A percentile compares a stretch with the other conserved stretches of the same genome.
These are phyloP conservation scores for Cardamine chenopodiifolia DNA, from an alignment of 345 rosid species.

Conservation along the genomic window DNA sequence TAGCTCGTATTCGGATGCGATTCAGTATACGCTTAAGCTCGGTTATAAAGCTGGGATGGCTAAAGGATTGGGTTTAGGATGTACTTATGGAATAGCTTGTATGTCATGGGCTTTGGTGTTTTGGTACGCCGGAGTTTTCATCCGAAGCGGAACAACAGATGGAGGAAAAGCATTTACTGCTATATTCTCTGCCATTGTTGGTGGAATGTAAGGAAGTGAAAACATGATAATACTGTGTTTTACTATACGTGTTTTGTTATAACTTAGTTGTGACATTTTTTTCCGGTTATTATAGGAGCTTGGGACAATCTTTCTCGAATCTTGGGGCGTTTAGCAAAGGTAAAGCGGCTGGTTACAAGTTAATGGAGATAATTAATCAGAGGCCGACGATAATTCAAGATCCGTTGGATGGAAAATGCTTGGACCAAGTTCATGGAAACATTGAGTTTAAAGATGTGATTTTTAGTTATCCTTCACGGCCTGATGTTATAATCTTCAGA, in stretches of 20 bases:
- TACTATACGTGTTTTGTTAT: background rate
- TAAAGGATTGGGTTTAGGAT: slow-evolving; percentile 97
- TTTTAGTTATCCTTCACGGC: slow-evolving; percentile 97
- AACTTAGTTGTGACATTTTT: slow-evolving; percentile 2
- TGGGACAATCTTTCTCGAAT: slow-evolving; percentile 98
- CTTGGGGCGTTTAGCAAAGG: slow-evolving; percentile 99
- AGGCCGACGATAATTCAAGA: slow-evolving; percentile 88
- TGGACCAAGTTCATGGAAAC: slow-evolving; percentile 80
- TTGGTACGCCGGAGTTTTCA: slow-evolving; percentile 99
- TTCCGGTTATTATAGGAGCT: slow-evolving; percentile 63
- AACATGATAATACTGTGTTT: background rate
- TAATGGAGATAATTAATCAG: slow-evolving; percentile 96
- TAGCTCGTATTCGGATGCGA: slow-evolving; percentile 85
- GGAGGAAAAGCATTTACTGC: slow-evolving; percentile 99
- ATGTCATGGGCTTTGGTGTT: slow-evolving; percentile 99
- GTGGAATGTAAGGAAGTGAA: slow-evolving; percentile 79
- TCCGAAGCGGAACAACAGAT: slow-evolving; percentile 87
- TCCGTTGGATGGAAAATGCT: slow-evolving; percentile 63
- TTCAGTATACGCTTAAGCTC: slow-evolving; percentile 91
- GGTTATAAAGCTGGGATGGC: slow-evolving; percentile 99
- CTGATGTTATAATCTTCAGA: slow-evolving; percentile 87
- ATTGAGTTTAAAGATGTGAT: slow-evolving; percentile 91
- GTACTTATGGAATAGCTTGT: slow-evolving; percentile 98
- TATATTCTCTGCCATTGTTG: slow-evolving; percentile 98
- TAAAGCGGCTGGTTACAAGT: slow-evolving; percentile 91